These are phyloP conservation scores for Arabis hirsuta DNA, from an alignment of 345 rosid species.

Conservation along the genomic window DNA sequence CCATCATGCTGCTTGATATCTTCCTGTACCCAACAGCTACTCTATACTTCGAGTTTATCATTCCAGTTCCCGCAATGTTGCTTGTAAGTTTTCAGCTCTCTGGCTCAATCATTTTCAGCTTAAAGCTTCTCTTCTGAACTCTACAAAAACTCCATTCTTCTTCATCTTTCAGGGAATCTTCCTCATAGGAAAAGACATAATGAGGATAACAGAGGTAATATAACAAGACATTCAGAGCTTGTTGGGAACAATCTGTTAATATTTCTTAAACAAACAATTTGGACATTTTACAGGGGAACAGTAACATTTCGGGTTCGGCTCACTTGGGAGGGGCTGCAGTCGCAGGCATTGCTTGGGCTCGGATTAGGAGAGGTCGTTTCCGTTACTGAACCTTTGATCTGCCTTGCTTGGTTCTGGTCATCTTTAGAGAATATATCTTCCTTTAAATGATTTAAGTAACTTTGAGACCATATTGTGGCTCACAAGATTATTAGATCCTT, in stretches of 20 bases:
- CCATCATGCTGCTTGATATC: slow-evolving; percentile 86
- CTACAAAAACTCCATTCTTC: background rate
- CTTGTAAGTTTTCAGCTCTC: slow-evolving; percentile 57
- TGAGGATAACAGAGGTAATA: slow-evolving; percentile 70
- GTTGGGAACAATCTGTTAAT: slow-evolving; percentile 19
- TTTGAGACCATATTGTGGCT: slow-evolving; percentile 30
- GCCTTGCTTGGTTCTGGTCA: slow-evolving; percentile 26
- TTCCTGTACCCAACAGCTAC: slow-evolving; percentile 81
- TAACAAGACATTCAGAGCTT: background rate
- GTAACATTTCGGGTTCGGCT: slow-evolving; percentile 82
- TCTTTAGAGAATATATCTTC: slow-evolving; percentile 17
- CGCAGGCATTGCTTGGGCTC: slow-evolving; percentile 80
- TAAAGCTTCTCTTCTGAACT: slow-evolving; percentile 19
- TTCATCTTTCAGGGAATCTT: slow-evolving; percentile 63
- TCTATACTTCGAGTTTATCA: slow-evolving; percentile 62
- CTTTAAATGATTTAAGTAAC: slow-evolving; percentile 8
- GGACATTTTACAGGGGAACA: slow-evolving; percentile 61
- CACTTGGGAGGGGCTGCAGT: slow-evolving; percentile 96
- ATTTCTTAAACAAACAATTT: slow-evolving; percentile 12
- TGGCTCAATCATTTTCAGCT: slow-evolving; percentile 1
- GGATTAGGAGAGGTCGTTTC: slow-evolving; percentile 66
- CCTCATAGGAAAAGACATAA: slow-evolving; percentile 68
- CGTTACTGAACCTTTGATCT: slow-evolving; percentile 28
- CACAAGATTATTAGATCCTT: slow-evolving; percentile 2
- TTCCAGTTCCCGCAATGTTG: slow-evolving; percentile 84